Percentiles rank a stretch among this genome's conserved stretches.
These are phyloP conservation scores for Barnettozyma salicaria DNA, from an alignment of 805 yeast species.

Conservation along the genomic window DNA sequence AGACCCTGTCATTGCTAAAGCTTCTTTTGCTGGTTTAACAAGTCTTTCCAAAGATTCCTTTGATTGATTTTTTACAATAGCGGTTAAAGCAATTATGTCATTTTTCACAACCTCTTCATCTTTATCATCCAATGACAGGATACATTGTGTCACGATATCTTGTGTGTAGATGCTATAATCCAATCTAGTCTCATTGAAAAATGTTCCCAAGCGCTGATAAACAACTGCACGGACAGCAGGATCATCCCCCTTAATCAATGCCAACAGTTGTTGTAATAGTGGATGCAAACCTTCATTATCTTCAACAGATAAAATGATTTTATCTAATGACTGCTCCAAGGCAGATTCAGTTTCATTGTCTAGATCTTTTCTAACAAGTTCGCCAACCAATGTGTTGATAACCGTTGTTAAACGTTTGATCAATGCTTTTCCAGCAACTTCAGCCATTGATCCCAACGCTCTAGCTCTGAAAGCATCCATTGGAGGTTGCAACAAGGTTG, in stretches of 20 bases:
- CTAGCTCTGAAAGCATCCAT: conserved; percentile 79
- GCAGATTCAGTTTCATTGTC: conserved; percentile 34
- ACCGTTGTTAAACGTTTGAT: conserved; percentile 68
- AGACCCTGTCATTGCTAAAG: conserved; percentile 59
- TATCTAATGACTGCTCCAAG: conserved; percentile 52
- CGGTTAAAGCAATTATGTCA: conserved; percentile 58
- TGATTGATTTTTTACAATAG: conserved; percentile 62
- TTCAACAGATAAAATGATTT: conserved; percentile 65
- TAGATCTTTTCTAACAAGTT: conserved; percentile 38
- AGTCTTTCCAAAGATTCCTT: conserved; percentile 74
- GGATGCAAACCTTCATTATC: conserved; percentile 80
- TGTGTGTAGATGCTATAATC: conserved; percentile 69
- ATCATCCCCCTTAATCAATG: conserved; percentile 74
- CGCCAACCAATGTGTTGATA: conserved; percentile 65
- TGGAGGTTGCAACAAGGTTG: conserved; percentile 76
- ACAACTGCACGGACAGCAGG: conserved; percentile 54
- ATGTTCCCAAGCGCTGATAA: conserved; percentile 60
- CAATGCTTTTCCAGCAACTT: conserved; percentile 82
- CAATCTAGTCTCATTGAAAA: conserved; percentile 58
- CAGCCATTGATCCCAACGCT: conserved; percentile 80
- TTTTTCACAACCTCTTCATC: conserved; percentile 56
- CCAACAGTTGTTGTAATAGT: conserved; percentile 70
- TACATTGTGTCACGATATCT: conserved; percentile 68
- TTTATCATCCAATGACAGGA: conserved; percentile 66
- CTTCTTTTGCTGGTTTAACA: conserved; percentile 73